phyloP scores from a whole-genome alignment of 2,329 filamentous ascomycete species.

The Albophoma yamanashiensis region DNA sequence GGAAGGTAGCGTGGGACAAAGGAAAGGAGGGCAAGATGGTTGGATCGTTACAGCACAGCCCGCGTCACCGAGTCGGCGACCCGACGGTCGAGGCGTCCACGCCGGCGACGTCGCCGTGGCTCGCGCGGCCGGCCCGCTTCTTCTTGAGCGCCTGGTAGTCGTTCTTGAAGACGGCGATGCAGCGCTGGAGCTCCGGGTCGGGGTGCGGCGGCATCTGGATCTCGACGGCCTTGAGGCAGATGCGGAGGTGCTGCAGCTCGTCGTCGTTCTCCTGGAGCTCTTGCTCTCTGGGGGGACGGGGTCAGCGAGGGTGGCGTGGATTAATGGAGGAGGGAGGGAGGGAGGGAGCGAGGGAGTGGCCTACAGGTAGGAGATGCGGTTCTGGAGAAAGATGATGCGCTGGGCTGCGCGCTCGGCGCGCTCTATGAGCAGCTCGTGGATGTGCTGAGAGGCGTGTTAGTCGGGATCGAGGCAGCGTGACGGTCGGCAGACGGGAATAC shows the following conservation, averaged over 20 bases:
- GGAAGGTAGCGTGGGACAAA: not conserved
- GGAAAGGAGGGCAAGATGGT: not conserved
- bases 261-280: conserved; percentile 46
- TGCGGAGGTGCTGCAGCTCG: conserved; percentile 49
- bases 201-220: conserved; percentile 42
- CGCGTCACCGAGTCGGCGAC: conserved; percentile 8
- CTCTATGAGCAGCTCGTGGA: conserved; percentile 49
- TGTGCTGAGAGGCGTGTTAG: conserved; percentile 31
- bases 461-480: not conserved
- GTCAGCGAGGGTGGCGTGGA: not conserved
- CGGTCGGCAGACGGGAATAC: conserved; percentile 4
- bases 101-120: conserved; percentile 15
- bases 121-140: conserved; percentile 25
- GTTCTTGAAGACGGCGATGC: conserved; percentile 50
- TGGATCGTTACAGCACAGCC: not conserved
- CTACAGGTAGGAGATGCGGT: conserved; percentile 46
- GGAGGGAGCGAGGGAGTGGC: conserved; percentile 6
- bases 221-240: conserved; percentile 53
- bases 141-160: conserved; percentile 43
- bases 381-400: conserved; percentile 49
- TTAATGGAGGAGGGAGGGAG: not conserved
- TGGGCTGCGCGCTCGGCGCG: conserved; percentile 46
- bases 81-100: conserved; percentile 15
- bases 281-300: conserved; percentile 31
- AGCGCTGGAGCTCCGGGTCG: conserved; percentile 45